Evolutionary conservation across 345 rosid genomes (phyloP).

Genomic region (Pistacia atlantica): DNA sequence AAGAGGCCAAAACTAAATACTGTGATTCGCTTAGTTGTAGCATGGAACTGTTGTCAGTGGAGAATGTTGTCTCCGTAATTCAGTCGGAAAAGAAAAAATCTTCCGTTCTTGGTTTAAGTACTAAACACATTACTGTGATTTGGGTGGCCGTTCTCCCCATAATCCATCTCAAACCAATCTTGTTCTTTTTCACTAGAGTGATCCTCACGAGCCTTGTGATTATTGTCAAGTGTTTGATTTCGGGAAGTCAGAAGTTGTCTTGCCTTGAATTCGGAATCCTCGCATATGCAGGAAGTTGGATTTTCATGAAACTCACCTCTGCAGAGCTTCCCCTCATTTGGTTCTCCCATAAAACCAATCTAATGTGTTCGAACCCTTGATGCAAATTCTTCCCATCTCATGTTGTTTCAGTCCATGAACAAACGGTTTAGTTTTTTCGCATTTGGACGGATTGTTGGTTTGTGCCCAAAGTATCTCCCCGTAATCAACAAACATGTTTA

Average conservation of each 20-base stretch:
- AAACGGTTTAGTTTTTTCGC: constrained; percentile 69
- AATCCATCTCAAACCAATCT: too few relatives aligned
- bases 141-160: too few relatives aligned
- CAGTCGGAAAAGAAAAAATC: constrained; percentile 47
- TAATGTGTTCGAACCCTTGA: constrained; percentile 56
- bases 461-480: constrained; percentile 96
- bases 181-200: too few relatives aligned
- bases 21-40: neutral
- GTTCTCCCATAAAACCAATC: constrained; percentile 86
- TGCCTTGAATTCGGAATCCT: too few relatives aligned
- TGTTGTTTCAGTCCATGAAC: constrained; percentile 62
- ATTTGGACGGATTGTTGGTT: constrained; percentile 85
- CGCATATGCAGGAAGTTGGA: constrained; percentile 77
- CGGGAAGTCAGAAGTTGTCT: constrained; percentile 37
- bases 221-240: too few relatives aligned
- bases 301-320: constrained; percentile 89
- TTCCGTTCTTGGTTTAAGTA: constrained; percentile 30
- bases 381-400: constrained; percentile 87
- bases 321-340: constrained; percentile 71
- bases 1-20: neutral
- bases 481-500: constrained; percentile 17
- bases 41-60: neutral
- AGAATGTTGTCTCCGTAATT: constrained; percentile 13
- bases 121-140: too few relatives aligned
- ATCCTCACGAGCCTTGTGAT: too few relatives aligned